Evolutionary conservation across 164 flowering plant genomes (phyloP), one percentile per base, ranked within the genome.

Genomic region (Buxus sempervirens): DNA sequence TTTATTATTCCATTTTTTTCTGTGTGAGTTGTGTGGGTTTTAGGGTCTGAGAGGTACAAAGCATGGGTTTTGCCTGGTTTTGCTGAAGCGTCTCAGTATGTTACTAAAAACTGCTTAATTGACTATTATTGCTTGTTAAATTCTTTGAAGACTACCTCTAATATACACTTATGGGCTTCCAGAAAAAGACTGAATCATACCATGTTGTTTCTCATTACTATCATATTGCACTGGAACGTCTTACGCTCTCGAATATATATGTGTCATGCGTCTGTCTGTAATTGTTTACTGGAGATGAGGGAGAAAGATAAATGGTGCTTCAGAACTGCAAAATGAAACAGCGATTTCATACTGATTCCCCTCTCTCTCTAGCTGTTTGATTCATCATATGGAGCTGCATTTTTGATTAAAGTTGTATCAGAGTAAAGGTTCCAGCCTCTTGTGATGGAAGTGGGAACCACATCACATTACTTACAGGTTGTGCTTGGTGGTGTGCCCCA

Each of bases 391-490:
- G n/a, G n/a, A 72, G 66, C 77, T 67, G 81, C 70, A 45, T 60
- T 70, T 45, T 58, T 68, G 66, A 62, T 74, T 72, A 54, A 60
- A 71, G 73, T 58, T 16, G 38, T 58, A 65, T 12, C 41, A 36
- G 60, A 54, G 63, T 45, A 59, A 19, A 23, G 75, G 60, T 65
- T 27, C 49, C 62, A 32, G 28, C 14, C 42, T 10, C 54, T 32
- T 69, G 74, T 70, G 67, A 66, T 64, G 68, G 66, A 9, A 28
- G 67, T 71, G 74, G 86, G 85, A 69, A 58, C 86, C 84, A 72
- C 49, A 49, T 56, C 84, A 82, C 79, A 83, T 83, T 82, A 80
- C 77, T 74, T 82, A 84, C 89, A 86, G 90, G 83, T 85, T 81
- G 78, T 72, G 83, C 69, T 78, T 83, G 82, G 85, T 78, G 82